Base-by-base conservation (phyloP, 1,284 basidiomycete species). In the Ganoderma sinense region DNA sequence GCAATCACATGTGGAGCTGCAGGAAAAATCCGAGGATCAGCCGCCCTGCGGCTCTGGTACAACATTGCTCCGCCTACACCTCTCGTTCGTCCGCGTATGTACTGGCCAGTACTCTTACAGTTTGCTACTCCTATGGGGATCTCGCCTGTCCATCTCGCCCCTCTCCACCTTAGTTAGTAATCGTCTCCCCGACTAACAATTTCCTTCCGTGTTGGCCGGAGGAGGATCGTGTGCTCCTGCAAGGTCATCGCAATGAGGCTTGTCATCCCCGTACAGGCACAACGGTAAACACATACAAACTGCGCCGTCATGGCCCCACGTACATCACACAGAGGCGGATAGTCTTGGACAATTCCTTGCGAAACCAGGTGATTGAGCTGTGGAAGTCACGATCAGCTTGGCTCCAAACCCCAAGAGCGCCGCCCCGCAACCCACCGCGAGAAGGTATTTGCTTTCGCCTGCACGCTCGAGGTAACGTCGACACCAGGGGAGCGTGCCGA, bases 401-500 rank as follows among this genome's bases (percentile, higher is more conserved):
- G 23, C 45, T 61, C 64, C 20, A 65, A n/a, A 18, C n/a, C 13
- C 39, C 20, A 43, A 18, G 4, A 1, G 6, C n/a, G 14, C 39
- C 13, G 23, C 59, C n/a, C 20, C 39, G 39, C 14, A 39, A 71
- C 93, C 78, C 74, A 97, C 95, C 64, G 94, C 98, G 41, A 98
- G 86, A 43, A 99, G 84, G 79, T 99, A 98, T 81, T 94, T 96
- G 83, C 91, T 95, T 85, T 99, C 97, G n/a, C 98, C 98, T 2
- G 88, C 83, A 33, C 96, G 90, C 76, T 98, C 98, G 41, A 99
- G 88, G 81, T 99, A 99, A 68, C 98, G 87, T 72, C 97, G 87
- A 81, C 97, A 99, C 84, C 96, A 99, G 4, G 98, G 97, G 68
- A 99, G 83, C 4, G 97, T 97, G 59, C 96, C 97, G 82, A 99